Base-by-base conservation (phyloP, 805 yeast species). In the Ogataea dorogensis region DNA sequence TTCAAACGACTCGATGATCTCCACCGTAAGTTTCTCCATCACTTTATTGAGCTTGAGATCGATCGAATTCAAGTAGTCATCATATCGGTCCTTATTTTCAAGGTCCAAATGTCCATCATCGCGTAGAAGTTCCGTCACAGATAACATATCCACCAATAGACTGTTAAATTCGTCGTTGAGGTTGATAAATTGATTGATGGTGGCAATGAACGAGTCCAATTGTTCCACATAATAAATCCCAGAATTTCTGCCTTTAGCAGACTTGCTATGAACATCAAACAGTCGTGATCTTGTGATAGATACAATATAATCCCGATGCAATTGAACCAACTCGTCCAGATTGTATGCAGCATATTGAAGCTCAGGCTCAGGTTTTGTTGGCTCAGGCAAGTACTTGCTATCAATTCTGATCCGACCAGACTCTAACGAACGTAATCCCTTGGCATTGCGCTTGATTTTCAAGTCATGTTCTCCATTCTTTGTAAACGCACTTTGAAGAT, bases 311-410 rank as follows among this genome's bases (percentile, higher is more conserved):
- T 47, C 36, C 4, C 52, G 31, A 42, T 69, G 73, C 2, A 60
- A 27, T 3, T 39, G 14, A 8, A 65, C 61, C 9, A 81, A 49
- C 27, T 77, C 79, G 44, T 79, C 81, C 31, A 81, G 56, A 9
- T 74, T 68, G 28, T 61, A 61, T 12, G 61, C 64, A 27, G 58
- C 57, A 35, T 50, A 47, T 11, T 33, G 22, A 10, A 39, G 24
- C 3, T 34, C 41, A 2, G 25, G 3, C 16, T 23, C 12, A 5
- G 31, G 24, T 11, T 23, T 27, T 5, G 12, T 19, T 13, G 18
- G 16, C 8, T 17, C 20, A 2, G 35, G 23, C 2, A 39, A n/a
- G 24, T 36, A 46, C 5, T 31, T 13, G 5, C 25, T 21, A 24
- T 48, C 48, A 7, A 50, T 27, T 5, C 30, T 26, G 10, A 50